Evolutionary conservation across 805 yeast species (phyloP), one percentile per base, ranked within the genome.

Genomic region (Sungouiella thailandica): DNA sequence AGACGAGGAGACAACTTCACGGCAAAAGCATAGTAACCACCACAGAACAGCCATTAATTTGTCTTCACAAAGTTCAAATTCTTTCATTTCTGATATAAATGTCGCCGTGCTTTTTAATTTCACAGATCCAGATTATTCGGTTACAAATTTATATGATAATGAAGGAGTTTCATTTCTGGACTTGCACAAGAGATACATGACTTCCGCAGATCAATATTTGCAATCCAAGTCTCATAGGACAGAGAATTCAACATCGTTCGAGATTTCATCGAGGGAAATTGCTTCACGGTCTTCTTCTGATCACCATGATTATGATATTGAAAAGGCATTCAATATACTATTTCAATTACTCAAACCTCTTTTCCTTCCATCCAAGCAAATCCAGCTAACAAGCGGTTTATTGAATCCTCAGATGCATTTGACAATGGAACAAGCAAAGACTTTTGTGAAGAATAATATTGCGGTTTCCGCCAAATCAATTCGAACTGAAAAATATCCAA

Each of bases 31-130:
- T 11, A 17, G 26, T 4, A 32, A 32, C 8, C 36, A 32, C 2
- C 16, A 33, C 8, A 29, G 35, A 25, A 29, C 39, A 3, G 34
- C 32, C n/a, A 25, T 40, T 20, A 34, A 31, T 4, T 28, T 40
- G 10, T 43, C 47, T 6, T 43, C 47, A 3, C 44, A 37, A 31
- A 43, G 40, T 23, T 40, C 45, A 1, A 43, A 43, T 32, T 43
- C 47, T 4, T 23, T 33, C 9, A 31, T 43, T 8, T 23, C 37
- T 2, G 43, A 43, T 17, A 16, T 28, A 7, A 31, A 23, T 7
- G 13, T 26, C 3, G 47, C 45, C 3, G 23, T 31, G 13, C 12
- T 36, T 4, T 40, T 32, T 17, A 35, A 40, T 19, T 43, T 40
- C 25, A 37, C 47, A 2, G 39, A 40, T 18, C 34, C 43, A 13